These are phyloP conservation scores for Lophiotrema nucula DNA, from an alignment of 495 filamentous ascomycete species.

Conservation along the genomic window DNA sequence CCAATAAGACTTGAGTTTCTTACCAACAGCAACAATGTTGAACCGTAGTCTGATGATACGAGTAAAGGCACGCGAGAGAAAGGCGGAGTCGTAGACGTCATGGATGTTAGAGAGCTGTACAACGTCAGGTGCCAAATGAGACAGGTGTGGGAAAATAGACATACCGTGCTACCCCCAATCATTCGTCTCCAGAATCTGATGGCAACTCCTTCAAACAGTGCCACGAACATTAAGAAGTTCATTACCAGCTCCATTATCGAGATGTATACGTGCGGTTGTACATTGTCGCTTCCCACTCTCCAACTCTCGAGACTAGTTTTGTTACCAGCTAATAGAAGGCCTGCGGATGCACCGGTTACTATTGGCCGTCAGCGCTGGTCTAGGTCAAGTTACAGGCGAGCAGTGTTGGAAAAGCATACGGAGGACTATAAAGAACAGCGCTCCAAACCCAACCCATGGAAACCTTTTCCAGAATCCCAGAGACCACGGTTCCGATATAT, in stretches of 20 bases:
- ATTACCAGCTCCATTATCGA: slow-evolving; percentile 18
- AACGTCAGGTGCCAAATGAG: neutral
- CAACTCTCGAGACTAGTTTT: slow-evolving; percentile 4
- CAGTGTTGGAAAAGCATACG: slow-evolving; percentile 4
- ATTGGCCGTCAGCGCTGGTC: neutral
- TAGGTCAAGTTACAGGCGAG: neutral
- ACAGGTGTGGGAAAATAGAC: neutral
- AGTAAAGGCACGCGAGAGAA: slow-evolving; percentile 12
- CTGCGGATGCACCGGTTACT: slow-evolving; percentile 27
- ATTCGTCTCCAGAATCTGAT: slow-evolving; percentile 24
- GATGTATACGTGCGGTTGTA: slow-evolving; percentile 25
- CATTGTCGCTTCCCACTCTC: slow-evolving; percentile 20
- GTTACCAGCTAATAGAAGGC: slow-evolving; percentile 22
- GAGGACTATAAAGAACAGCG: slow-evolving; percentile 12
- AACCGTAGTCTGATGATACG: slow-evolving; percentile 12
- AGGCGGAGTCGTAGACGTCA: slow-evolving; percentile 20
- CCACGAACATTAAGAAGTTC: slow-evolving; percentile 24
- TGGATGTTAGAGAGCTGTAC: slow-evolving; percentile 13
- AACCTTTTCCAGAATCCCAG: slow-evolving; percentile 20
- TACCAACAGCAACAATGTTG: slow-evolving; percentile 24
- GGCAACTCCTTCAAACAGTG: slow-evolving; percentile 10
- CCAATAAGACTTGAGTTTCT: neutral
- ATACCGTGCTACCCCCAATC: slow-evolving; percentile 16
- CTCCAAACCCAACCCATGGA: slow-evolving; percentile 26
- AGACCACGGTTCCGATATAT: slow-evolving; percentile 22